Evolutionary conservation across 1,284 basidiomycete genomes (phyloP), one percentile per base, ranked within the genome.

Genomic region (Mycosarcoma mackinlayi): DNA sequence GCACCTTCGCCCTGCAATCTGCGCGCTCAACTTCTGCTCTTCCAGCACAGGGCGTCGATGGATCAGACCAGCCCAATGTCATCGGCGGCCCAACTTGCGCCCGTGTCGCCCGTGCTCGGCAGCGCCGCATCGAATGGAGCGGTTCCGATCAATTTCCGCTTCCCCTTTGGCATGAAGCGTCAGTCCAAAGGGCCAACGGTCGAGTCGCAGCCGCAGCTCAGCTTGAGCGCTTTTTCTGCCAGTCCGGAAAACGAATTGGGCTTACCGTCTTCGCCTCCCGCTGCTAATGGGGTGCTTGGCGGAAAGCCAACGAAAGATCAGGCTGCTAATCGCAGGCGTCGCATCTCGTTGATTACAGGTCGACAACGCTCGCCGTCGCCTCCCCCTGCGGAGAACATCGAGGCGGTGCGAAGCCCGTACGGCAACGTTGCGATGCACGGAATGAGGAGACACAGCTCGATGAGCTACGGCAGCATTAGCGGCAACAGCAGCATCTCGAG

Each of bases 1-100:
- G 91, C 92, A 0, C 88, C 91, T 13, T 87, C 89, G 2, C 90
- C 89, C 2, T 96, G 93, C 82, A 91, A 94, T 77, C 86, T 94
- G 27, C 90, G 91, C 49, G 87, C 90, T 2, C 91, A 83, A 59
- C 59, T 83, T 24, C 50, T 83, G 24, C 44, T 72, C 37, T 78
- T 66, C 62, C 71, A 68, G 38, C 71, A 71, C 27, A 62, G 69
- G 11, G 61, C 65, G 23, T 73, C 75, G 33, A 21, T 70, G 47
- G 67, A 67, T 34, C 67, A 70, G 42, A 54, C 64, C 9, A 62
- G 61, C 34, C 54, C 63, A 6, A 57, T 52, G 51, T 64, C 57
- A 11, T 61, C 58, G 13, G 52, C 57, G 25, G 64, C 50, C 16
- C 60, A 64, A 27, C 41, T 54, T 13, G 42, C 52, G 24, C 31